Evolutionary conservation across 192 early-diverging fungal species (phyloP), one percentile per base, ranked within the genome.

Genomic region (Backusella australiensis): DNA sequence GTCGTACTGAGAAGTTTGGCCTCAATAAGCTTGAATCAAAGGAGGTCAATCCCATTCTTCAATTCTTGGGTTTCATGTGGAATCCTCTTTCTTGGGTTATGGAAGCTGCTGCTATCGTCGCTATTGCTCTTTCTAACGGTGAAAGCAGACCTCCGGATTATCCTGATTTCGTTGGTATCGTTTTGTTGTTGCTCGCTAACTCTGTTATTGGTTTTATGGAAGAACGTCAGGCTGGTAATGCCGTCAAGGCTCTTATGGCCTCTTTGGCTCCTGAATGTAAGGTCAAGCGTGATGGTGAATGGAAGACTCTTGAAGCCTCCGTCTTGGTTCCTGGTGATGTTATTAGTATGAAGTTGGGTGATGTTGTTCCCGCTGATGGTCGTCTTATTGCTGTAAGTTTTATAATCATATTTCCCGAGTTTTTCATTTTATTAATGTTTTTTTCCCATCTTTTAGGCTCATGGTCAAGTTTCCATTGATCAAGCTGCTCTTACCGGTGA

Each of bases 221-320:
- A 85, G 96, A 97, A 84, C 91, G 92, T 77, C 90, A 93, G 46
- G 94, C 96, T 68, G 95, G 94, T 80, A 92, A 91, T 79, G 94
- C 96, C 46, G 89, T 97, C 77, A 93, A 97, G 85, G 96, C 95
- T 32, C 86, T 97, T 75, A 97, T 95, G 89, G 93, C 90, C 34
- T 92, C 94, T 42, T 87, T 96, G 15, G 94, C 96, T 34, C 92
- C 94, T 41, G 91, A 94, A 86, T 91, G 90, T 81, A 93, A 91
- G 81, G 93, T 92, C 75, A 94, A 90, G 91, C 91, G 96, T 85
- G 87, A 95, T 82, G 91, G 92, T 81, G 82, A 90, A 80, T 92
- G 93, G 88, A 87, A 86, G 35, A 92, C 91, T 23, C 72, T 96
- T 80, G 92, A 95, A 74, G 88, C 95, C 34, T 78, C 84, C 39